Evolutionary conservation across 2,329 filamentous ascomycete species (phyloP).

Genomic region (Thelonectria discophora): DNA sequence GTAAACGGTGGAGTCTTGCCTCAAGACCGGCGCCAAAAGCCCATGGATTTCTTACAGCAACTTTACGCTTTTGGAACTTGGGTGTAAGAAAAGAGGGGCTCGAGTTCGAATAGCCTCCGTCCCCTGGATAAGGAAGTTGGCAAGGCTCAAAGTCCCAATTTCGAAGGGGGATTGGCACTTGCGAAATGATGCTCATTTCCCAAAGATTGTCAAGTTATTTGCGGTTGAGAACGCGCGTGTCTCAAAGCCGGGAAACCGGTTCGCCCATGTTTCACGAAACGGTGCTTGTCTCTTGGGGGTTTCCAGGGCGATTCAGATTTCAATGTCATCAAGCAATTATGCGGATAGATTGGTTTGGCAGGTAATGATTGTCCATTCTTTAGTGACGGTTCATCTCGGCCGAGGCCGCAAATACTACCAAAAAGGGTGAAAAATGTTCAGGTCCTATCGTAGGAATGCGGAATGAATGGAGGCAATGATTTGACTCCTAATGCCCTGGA

Average conservation of each 20-base stretch:
- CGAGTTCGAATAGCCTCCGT: neutral
- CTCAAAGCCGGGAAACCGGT: neutral
- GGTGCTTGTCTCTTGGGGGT: neutral
- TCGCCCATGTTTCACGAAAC: constrained; percentile 9
- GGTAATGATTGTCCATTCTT: constrained; percentile 7
- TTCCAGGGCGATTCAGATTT: neutral
- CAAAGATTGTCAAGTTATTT: no score
- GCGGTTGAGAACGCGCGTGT: constrained; percentile 17
- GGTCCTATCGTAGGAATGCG: neutral
- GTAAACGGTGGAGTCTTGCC: neutral
- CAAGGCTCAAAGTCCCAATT: neutral
- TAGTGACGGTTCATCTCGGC: constrained; percentile 5
- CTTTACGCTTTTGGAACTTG: neutral
- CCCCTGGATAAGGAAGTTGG: neutral
- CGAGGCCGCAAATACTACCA: constrained; percentile 18
- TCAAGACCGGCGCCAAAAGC: neutral
- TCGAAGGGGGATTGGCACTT: neutral
- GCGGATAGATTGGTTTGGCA: neutral
- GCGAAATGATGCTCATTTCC: constrained; percentile 33
- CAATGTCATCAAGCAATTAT: neutral
- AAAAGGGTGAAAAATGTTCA: constrained; percentile 14
- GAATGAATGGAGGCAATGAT: constrained; percentile 9
- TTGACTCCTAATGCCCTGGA: constrained; percentile 10
- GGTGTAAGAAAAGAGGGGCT: neutral
- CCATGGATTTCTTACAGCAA: neutral